Conservation (phyloP, 2,329 filamentous ascomycete species). For the Arthrocladium fulminans region DNA sequence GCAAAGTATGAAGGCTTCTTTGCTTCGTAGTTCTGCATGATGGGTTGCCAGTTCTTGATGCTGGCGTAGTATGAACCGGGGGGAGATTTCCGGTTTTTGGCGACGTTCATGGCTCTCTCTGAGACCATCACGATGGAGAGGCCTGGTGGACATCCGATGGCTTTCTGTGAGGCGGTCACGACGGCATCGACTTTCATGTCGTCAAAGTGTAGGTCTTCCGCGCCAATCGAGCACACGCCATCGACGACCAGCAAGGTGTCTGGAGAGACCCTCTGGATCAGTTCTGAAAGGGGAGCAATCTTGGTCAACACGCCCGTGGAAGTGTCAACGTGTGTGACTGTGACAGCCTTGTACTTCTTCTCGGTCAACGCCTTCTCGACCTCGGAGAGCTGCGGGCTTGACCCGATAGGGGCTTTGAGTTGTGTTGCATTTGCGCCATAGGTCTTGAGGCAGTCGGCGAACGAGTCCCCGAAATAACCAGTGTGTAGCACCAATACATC, state of each 20-base stretch:
- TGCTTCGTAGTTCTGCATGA: slow-evolving; percentile 98
- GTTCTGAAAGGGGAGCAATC: slow-evolving; percentile 70
- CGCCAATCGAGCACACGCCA: slow-evolving; percentile 93
- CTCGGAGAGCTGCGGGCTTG: slow-evolving; percentile 74
- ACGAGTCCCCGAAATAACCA: slow-evolving; percentile 94
- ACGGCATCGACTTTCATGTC: slow-evolving; percentile 89
- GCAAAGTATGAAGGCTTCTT: slow-evolving; percentile 98
- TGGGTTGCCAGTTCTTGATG: slow-evolving; percentile 94
- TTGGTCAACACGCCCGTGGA: slow-evolving; percentile 93
- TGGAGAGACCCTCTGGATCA: slow-evolving; percentile 78
- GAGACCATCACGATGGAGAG: slow-evolving; percentile 92
- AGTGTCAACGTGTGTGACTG: slow-evolving; percentile 94
- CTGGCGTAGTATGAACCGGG: slow-evolving; percentile 88
- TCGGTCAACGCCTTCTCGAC: slow-evolving; percentile 80
- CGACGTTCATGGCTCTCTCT: slow-evolving; percentile 70
- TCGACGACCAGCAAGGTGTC: slow-evolving; percentile 89
- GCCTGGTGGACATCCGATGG: slow-evolving; percentile 88
- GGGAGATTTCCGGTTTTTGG: slow-evolving; percentile 71
- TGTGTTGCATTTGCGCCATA: slow-evolving; percentile 89
- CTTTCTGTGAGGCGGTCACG: slow-evolving; percentile 91
- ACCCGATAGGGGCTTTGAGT: slow-evolving; percentile 79
- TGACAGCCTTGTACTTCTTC: slow-evolving; percentile 90
- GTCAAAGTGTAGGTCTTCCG: slow-evolving; percentile 92
- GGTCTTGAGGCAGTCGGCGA: slow-evolving; percentile 81
- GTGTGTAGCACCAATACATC: slow-evolving; percentile 88